Base-by-base conservation (phyloP, 1,139 yeast genomes). In the Protomyces lactucae-debilis region DNA sequence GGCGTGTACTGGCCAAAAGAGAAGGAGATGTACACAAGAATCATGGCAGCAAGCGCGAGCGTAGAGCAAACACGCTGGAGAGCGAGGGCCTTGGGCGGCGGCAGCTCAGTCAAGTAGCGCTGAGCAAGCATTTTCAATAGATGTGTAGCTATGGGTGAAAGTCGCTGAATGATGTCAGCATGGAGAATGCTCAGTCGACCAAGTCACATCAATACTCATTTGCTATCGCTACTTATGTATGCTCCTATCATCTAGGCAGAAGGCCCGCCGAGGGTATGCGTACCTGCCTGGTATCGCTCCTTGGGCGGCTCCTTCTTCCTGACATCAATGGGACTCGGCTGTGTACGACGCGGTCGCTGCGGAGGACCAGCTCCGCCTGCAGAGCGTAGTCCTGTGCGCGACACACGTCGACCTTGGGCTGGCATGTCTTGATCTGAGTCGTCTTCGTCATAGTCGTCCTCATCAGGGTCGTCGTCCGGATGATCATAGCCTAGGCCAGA, bases 1-100 rank as follows among this genome's bases (percentile, higher is more conserved):
- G 63, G 57, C 36, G 36, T 14, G 32, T 48, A 46, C 14, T 28
- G 52, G 16, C 63, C 63, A 23, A 59, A 59, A 2, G 63, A 59
- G 53, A 39, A 52, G 9, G 57, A 32, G 18, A 35, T 52, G 25
- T 55, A 52, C 52, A 59, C 52, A 18, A 59, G 57, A 5, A 59
- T 40, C 12, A 53, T 5, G 25, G 48, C 48, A 16, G 48, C 16
- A 10, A 43, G 25, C 3, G 23, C 23, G 23, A 43, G 48, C 48
- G 25, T 43, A n/a, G 48, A 43, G 48, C 28, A 43, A 6, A 43
- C 18, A 10, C 48, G 48, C 12, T 16, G 23, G 3, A 43, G 48
- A 6, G 48, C 48, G 25, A 43, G 48, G 9, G 23, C 23, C 8
- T 43, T 43, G 12, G 48, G 21, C 25, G 48, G 23, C 16, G 48